Conservation (phyloP, 345 rosid species). For the Crucihimalaya himalaica region DNA sequence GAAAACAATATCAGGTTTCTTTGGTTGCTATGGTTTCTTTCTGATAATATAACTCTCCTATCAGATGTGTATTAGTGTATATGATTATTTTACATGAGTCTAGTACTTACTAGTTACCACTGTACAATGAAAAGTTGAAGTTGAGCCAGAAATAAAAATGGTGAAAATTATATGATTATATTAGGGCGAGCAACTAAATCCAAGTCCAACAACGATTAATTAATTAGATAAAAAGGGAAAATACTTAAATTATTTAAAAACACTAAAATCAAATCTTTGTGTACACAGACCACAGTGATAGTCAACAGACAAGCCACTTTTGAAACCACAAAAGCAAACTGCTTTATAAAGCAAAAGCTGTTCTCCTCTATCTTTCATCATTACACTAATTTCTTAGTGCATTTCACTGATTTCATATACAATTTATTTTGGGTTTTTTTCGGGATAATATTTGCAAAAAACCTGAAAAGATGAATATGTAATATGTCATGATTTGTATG, state of each 20-base stretch:
- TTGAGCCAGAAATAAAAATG: not conserved
- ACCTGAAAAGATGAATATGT: conserved; percentile 9
- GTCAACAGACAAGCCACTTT: conserved; percentile 51
- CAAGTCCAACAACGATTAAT: conserved; percentile 25
- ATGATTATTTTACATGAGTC: not conserved
- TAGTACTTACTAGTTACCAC: not conserved
- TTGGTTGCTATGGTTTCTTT: not conserved
- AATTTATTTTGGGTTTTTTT: not conserved
- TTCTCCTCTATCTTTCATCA: conserved; percentile 37
- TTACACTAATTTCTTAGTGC: conserved; percentile 31
- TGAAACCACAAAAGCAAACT: conserved; percentile 50
- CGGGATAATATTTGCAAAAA: not conserved
- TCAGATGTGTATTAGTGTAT: not conserved
- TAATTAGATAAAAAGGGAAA: not conserved
- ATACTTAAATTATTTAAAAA: conserved; percentile 8
- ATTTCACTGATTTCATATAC: conserved; percentile 24
- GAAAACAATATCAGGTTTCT: not conserved
- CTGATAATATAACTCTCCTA: not conserved
- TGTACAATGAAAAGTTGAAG: not conserved
- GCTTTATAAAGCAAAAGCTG: conserved; percentile 69
- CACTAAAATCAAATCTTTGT: conserved; percentile 39
- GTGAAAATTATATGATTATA: not conserved
- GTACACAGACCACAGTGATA: conserved; percentile 49
- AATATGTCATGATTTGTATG: conserved; percentile 31
- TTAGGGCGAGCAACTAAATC: not conserved